A percentile compares a stretch with the other conserved stretches of the same genome.
Evolutionary conservation across 768 basidiomycete species (phyloP).

Genomic region (Lactarius indigo): DNA sequence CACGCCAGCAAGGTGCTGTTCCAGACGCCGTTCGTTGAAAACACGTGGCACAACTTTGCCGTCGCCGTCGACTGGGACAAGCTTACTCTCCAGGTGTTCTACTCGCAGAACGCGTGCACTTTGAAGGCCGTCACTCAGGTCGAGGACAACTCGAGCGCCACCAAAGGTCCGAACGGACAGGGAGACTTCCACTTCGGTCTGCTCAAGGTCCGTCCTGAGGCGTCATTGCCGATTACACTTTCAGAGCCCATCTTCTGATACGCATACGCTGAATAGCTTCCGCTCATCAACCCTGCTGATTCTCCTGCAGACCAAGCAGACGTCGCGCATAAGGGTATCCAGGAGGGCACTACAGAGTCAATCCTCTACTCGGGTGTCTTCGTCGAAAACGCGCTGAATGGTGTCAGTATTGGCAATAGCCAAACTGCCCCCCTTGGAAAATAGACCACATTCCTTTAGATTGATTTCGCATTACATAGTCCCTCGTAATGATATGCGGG

Average conservation of each 20-base stretch:
- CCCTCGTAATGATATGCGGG: neutral
- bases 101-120: constrained; percentile 41
- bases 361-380: constrained; percentile 58
- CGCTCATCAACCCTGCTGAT: constrained; percentile 47
- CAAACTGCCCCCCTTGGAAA: neutral
- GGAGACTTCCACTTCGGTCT: constrained; percentile 63
- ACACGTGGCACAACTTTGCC: constrained; percentile 59
- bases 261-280: constrained; percentile 39
- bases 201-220: constrained; percentile 44
- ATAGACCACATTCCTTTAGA: neutral
- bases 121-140: constrained; percentile 44
- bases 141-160: constrained; percentile 40
- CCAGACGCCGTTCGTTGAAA: constrained; percentile 41
- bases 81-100: constrained; percentile 47
- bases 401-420: constrained; percentile 36
- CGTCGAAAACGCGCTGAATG: constrained; percentile 37
- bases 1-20: constrained; percentile 52
- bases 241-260: neutral
- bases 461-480: neutral
- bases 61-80: constrained; percentile 53
- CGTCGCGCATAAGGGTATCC: constrained; percentile 56
- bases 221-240: neutral
- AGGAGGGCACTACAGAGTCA: constrained; percentile 54
- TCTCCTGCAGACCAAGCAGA: constrained; percentile 46
- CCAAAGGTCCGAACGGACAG: constrained; percentile 42